Evolutionary conservation across 495 filamentous ascomycete species (phyloP).

Genomic region (Thozetella sp.): DNA sequence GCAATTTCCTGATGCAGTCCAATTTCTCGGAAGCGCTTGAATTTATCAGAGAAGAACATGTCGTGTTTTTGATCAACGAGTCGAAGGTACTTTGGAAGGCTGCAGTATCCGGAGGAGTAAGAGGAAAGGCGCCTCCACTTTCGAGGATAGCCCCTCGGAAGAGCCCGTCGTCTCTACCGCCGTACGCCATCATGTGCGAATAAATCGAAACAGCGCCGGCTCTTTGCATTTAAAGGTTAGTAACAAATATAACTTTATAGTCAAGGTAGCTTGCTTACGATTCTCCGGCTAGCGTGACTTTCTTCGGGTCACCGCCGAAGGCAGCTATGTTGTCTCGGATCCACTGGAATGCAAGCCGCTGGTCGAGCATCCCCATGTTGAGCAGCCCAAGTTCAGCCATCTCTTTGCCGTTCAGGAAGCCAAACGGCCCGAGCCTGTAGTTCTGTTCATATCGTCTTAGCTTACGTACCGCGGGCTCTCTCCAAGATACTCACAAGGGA

Average conservation of each 20-base stretch:
- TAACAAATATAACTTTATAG: no score
- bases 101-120: background rate
- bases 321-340: background rate
- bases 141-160: background rate
- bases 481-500: background rate
- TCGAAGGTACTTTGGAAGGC: background rate
- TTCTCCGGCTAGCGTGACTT: background rate
- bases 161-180: background rate
- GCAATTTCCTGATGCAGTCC: background rate
- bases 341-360: background rate
- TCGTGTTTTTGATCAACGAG: background rate
- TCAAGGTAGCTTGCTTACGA: no score
- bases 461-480: background rate
- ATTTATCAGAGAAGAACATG: background rate
- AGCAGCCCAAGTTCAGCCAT: background rate
- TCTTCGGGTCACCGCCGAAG: background rate
- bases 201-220: background rate
- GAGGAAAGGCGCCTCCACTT: background rate
- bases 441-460: background rate
- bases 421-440: background rate
- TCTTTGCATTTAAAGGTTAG: background rate
- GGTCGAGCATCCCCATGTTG: background rate
- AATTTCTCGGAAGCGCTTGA: background rate
- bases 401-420: background rate
- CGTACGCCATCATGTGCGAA: background rate